A percentile compares a stretch with the other conserved stretches of the same genome.
phyloP scores from a whole-genome alignment of 2,329 filamentous ascomycete genomes.

The Leptographium wingfieldii region DNA sequence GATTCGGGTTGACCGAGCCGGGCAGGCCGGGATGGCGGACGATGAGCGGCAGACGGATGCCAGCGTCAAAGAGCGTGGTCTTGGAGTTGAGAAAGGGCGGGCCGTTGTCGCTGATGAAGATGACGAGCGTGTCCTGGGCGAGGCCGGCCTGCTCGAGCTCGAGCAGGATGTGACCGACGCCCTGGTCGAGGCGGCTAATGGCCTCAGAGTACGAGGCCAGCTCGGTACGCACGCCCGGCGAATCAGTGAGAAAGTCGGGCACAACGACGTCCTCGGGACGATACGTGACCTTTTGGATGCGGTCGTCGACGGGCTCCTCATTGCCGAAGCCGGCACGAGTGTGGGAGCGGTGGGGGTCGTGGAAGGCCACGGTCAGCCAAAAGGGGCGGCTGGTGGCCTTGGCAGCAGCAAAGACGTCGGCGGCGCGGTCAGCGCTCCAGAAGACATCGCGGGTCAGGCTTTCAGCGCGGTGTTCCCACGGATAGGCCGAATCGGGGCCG shows the following conservation, averaged over 20 bases:
- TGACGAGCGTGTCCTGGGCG: conserved; percentile 25
- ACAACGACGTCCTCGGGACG: conserved; percentile 23
- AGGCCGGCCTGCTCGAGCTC: conserved; percentile 21
- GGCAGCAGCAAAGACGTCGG: conserved; percentile 24
- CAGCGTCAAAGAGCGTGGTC: conserved; percentile 36
- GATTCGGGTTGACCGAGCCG: conserved; percentile 25
- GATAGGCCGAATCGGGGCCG: conserved; percentile 25
- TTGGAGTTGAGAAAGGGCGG: conserved; percentile 38
- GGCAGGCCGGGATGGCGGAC: conserved; percentile 20
- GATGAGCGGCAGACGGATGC: conserved; percentile 29
- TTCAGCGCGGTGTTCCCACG: conserved; percentile 27
- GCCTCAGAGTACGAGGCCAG: conserved; percentile 28
- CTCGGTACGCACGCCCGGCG: conserved; percentile 27
- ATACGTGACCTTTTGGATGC: conserved; percentile 12
- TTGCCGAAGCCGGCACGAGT: conserved; percentile 32
- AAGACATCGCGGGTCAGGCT: conserved; percentile 31
- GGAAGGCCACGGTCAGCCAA: conserved; percentile 31
- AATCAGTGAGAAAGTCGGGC: conserved; percentile 27
- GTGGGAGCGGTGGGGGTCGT: conserved; percentile 32
- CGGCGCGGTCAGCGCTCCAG: conserved; percentile 24
- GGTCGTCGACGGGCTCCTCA: conserved; percentile 17
- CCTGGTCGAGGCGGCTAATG: conserved; percentile 28
- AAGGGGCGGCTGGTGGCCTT: conserved; percentile 21
- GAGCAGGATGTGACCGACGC: conserved; percentile 26
- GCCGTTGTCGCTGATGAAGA: conserved; percentile 36